Evolutionary conservation across 2,329 filamentous ascomycete genomes (phyloP).

Genomic region (Xylariaceae sp.): DNA sequence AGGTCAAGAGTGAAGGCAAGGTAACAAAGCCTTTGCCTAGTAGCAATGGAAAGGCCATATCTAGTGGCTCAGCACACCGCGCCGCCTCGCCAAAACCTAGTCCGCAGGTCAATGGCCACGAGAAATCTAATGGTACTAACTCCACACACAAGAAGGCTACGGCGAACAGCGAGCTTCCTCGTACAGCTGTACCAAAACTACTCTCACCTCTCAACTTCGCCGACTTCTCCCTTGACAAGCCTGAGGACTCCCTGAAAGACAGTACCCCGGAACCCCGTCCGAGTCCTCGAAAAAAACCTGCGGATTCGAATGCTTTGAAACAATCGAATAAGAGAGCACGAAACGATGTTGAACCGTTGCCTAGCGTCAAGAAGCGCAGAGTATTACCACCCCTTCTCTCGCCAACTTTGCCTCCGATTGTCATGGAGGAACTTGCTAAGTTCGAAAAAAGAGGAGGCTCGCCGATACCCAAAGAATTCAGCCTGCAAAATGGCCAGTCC

Average conservation of each 20-base stretch:
- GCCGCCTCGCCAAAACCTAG: constrained; percentile 36
- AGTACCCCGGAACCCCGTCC: constrained; percentile 21
- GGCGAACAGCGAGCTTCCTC: constrained; percentile 22
- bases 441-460: constrained; percentile 30
- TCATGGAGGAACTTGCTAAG: constrained; percentile 44
- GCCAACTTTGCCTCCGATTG: constrained; percentile 48
- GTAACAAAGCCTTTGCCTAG: constrained; percentile 23
- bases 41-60: constrained; percentile 26
- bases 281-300: constrained; percentile 34
- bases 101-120: constrained; percentile 41
- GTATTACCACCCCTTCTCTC: constrained; percentile 48
- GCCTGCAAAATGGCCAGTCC: constrained; percentile 27
- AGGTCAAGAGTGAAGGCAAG: constrained; percentile 25
- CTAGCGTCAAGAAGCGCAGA: constrained; percentile 36
- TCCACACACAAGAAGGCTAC: constrained; percentile 38
- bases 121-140: constrained; percentile 33
- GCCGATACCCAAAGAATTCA: constrained; percentile 24
- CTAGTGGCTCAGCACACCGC: constrained; percentile 21
- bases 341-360: constrained; percentile 29
- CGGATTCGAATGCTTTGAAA: constrained; percentile 28
- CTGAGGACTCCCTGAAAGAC: constrained; percentile 22
- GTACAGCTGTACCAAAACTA: constrained; percentile 45
- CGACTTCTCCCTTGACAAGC: constrained; percentile 35
- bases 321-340: constrained; percentile 26
- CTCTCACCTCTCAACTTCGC: constrained; percentile 44